Base-by-base conservation (phyloP, 1,139 yeast species). In the Meyerozyma athensensis region DNA sequence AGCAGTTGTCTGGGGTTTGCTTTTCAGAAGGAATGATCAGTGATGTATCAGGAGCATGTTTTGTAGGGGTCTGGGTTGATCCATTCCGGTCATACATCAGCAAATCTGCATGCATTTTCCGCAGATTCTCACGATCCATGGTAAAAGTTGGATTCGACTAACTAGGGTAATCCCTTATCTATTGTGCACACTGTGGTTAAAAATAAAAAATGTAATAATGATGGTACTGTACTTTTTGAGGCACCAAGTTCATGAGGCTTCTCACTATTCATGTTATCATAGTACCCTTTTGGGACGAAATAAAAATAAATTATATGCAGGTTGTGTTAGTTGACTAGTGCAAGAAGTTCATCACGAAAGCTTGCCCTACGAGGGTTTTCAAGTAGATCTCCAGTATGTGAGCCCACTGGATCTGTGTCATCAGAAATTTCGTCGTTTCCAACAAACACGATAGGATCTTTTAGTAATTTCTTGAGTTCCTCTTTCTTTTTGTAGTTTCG, bases 401-500 rank as follows among this genome's bases (percentile, higher is more conserved):
- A 30, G 17, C 48, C 55, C 26, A 50, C 32, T 16, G 20, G 13
- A 5, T 28, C 20, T 53, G 7, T 41, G 36, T 19, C 36, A 8
- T 14, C n/a, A n/a, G 12, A 14, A 8, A 7, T 36, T 12, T 43
- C 50, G n/a, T 43, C 47, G 6, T 44, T 48, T 17, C 43, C 49
- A 12, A 51, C 43, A 23, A 52, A 45, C 24, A 47, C 30, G 5
- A 57, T 39, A 2, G 60, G 52, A 34, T 63, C 68, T 4, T 39
- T 42, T n/a, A 46, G 42, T 7, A 61, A 43, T 20, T 47, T 50
- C 9, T 42, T 39, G 28, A 50, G 31, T 26, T 58, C 63, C n/a
- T 50, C 48, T 23, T 45, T 49, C 13, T 51, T 50, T 30, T 46
- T 44, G 34, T 53, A 41, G 43, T 61, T 64, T 41, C 48, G 54